A percentile compares a stretch with the other conserved stretches of the same genome.
Evolutionary conservation across 345 rosid genomes (phyloP).

Genomic region (Populus ilicifolia): DNA sequence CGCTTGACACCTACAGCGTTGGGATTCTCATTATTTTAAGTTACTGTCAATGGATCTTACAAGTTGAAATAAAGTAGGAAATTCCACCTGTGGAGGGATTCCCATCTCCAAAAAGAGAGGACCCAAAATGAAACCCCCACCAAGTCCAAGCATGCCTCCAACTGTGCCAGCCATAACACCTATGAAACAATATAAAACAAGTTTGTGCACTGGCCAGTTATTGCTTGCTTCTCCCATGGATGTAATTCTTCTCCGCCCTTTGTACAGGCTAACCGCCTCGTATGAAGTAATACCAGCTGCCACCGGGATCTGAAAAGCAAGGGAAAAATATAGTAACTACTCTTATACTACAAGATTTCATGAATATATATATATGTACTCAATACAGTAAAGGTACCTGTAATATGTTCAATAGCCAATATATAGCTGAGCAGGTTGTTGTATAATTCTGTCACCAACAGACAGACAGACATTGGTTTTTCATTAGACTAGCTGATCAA

Average conservation of each 20-base stretch:
- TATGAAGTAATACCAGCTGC: conserved; percentile 42
- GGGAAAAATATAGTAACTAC: background rate
- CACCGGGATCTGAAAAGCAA: conserved; percentile 52
- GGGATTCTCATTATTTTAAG: no score
- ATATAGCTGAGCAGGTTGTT: conserved; percentile 52
- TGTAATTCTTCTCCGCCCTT: background rate
- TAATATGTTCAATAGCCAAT: conserved; percentile 61
- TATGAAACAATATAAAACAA: conserved; percentile 3
- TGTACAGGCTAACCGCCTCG: conserved; percentile 8
- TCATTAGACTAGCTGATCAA: conserved; percentile 7
- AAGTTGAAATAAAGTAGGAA: background rate
- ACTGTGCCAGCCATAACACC: conserved; percentile 18
- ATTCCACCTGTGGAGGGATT: conserved; percentile 36
- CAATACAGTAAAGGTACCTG: conserved; percentile 40
- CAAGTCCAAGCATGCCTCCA: conserved; percentile 42
- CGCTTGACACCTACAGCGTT: conserved; percentile 60
- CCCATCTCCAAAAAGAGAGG: conserved; percentile 46
- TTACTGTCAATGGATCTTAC: background rate
- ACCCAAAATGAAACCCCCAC: conserved; percentile 44
- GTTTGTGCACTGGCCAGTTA: background rate
- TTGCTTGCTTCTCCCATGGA: conserved; percentile 5
- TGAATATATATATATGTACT: no score
- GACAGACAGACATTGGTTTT: conserved; percentile 3
- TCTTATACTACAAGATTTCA: background rate
- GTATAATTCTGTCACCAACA: conserved; percentile 43